A percentile compares a stretch with the other conserved stretches of the same genome.
Evolutionary conservation across 2,329 filamentous ascomycete species (phyloP).

Genomic region (Pseudogymnoascus sp.): DNA sequence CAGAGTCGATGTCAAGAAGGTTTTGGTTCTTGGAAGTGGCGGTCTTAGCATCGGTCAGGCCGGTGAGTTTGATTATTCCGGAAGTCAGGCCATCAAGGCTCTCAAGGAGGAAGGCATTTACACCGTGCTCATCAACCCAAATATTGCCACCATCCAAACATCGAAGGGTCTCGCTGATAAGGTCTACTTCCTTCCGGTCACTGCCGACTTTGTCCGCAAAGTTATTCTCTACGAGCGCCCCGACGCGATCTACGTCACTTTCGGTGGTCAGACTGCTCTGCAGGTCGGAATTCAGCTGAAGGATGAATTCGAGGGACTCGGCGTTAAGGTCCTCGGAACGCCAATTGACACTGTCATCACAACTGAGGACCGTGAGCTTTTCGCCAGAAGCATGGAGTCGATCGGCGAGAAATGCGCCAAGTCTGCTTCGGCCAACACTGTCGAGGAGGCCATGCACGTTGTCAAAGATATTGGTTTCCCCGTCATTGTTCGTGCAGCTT

Average conservation of each 20-base stretch:
- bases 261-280: constrained; percentile 95
- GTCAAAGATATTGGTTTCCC: constrained; percentile 92
- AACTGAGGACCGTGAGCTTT: constrained; percentile 94
- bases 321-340: constrained; percentile 90
- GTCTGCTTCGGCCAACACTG: constrained; percentile 82
- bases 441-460: constrained; percentile 81
- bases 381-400: constrained; percentile 95
- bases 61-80: constrained; percentile 98
- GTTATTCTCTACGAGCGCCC: constrained; percentile 92
- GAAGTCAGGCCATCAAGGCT: constrained; percentile 96
- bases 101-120: constrained; percentile 97
- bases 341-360: constrained; percentile 98
- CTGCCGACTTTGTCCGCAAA: constrained; percentile 93
- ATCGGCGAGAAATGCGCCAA: constrained; percentile 98
- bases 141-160: constrained; percentile 97
- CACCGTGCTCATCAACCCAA: constrained; percentile 96
- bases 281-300: constrained; percentile 95
- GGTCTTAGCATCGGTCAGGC: constrained; percentile 96
- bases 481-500: constrained; percentile 93
- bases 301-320: constrained; percentile 88
- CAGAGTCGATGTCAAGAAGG: constrained; percentile 82
- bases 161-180: constrained; percentile 97
- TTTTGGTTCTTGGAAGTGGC: constrained; percentile 86
- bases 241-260: constrained; percentile 95
- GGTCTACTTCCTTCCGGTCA: constrained; percentile 97